Conservation (phyloP, 345 rosid species). For the Eucalyptus tenuipes region DNA sequence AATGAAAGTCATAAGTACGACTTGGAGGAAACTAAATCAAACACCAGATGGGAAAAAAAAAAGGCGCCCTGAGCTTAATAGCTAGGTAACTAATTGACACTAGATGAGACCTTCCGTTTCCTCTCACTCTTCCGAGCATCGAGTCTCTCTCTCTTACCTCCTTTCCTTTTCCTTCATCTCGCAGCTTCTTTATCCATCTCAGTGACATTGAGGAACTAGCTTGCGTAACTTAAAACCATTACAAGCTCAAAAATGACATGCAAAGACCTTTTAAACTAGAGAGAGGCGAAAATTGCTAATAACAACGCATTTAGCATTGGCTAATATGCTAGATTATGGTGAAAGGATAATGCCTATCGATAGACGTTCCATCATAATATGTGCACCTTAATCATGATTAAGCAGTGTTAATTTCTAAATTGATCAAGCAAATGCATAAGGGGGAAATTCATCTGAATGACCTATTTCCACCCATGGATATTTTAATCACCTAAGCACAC, state of each 20-base stretch:
- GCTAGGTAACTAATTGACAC: background rate
- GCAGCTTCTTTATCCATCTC: conserved; percentile 29
- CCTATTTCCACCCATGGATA: background rate
- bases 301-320: background rate
- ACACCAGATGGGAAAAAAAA: background rate
- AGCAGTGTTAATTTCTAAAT: background rate
- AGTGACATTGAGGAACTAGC: background rate
- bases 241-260: background rate
- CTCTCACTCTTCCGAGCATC: conserved; percentile 21
- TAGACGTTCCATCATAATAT: background rate
- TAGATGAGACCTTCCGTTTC: conserved; percentile 22
- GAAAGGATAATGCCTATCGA: background rate
- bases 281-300: background rate
- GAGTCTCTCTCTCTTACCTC: conserved; percentile 13
- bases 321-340: background rate
- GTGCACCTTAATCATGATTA: conserved; percentile 7
- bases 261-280: background rate
- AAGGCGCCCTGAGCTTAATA: background rate
- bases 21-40: background rate
- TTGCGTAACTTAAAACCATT: background rate
- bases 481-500: background rate
- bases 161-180: conserved; percentile 27
- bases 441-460: background rate
- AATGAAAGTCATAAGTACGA: too few species aligned
- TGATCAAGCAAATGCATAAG: background rate